phyloP scores from a whole-genome alignment of 495 filamentous ascomycete genomes.

The Talaromyces adpressus region DNA sequence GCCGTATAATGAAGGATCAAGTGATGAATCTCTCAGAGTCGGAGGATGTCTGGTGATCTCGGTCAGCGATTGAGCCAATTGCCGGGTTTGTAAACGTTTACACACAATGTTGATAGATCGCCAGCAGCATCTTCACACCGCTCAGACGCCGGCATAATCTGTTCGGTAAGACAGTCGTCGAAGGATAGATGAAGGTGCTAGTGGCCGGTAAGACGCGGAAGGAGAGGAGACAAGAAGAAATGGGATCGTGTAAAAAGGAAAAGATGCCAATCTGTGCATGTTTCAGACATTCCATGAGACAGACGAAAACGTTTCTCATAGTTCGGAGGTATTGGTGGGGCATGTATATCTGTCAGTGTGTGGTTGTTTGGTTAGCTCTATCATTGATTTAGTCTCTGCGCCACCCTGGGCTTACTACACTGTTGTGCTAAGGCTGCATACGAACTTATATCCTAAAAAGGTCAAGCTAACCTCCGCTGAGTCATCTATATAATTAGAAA shows the following conservation, averaged over 20 bases:
- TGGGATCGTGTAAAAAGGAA: not conserved
- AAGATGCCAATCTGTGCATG: not conserved
- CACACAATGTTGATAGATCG: not conserved
- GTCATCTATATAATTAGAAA: too few species aligned
- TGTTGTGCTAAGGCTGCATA: too few species aligned
- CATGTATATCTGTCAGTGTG: too few species aligned
- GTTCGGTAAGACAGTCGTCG: not conserved
- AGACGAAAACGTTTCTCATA: too few species aligned
- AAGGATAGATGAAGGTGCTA: not conserved
- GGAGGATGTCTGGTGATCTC: not conserved
- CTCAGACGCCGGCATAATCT: not conserved
- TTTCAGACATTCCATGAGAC: too few species aligned
- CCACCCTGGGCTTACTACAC: too few species aligned
- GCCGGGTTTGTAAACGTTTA: not conserved
- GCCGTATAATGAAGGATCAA: not conserved
- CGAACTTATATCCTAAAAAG: too few species aligned
- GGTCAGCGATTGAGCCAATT: not conserved
- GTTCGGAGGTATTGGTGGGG: too few species aligned
- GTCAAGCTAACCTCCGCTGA: too few species aligned
- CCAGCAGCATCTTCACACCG: constrained; percentile 3
- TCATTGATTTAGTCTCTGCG: too few species aligned
- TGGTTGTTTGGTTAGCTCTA: too few species aligned
- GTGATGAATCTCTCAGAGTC: not conserved
- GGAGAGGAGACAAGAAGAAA: not conserved
- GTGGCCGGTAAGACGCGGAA: not conserved